Evolutionary conservation across 2,329 filamentous ascomycete genomes (phyloP).

Genomic region (Thermochaetoides dissita): DNA sequence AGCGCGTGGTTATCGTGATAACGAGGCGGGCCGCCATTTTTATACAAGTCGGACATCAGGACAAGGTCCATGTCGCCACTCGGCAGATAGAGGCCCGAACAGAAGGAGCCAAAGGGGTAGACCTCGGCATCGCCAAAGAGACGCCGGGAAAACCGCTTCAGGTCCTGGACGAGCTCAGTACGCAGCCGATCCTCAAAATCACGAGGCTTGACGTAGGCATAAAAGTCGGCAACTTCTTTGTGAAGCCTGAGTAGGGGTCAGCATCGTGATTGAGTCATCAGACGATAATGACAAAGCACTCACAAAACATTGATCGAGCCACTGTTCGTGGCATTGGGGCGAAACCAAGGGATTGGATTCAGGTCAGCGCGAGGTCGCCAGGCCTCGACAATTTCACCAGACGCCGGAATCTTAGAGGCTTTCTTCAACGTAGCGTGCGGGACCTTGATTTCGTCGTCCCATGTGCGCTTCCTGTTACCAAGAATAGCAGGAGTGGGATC

Average conservation of each 20-base stretch:
- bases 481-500: constrained; percentile 2
- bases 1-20: constrained; percentile 37
- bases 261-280: constrained; percentile 2
- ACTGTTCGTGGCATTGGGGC: constrained; percentile 39
- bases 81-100: constrained; percentile 57
- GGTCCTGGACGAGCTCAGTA: constrained; percentile 53
- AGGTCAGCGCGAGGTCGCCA: constrained; percentile 36
- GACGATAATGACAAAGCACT: constrained; percentile 13
- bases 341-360: constrained; percentile 49
- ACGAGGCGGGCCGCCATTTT: constrained; percentile 34
- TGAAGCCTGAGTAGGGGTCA: constrained; percentile 47
- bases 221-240: constrained; percentile 82
- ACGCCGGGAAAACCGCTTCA: constrained; percentile 45
- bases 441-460: constrained; percentile 52
- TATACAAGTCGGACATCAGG: constrained; percentile 48
- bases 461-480: constrained; percentile 56
- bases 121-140: constrained; percentile 50
- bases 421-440: constrained; percentile 40
- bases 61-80: constrained; percentile 91
- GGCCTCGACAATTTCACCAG: constrained; percentile 34
- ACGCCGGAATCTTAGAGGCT: constrained; percentile 31
- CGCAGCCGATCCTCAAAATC: constrained; percentile 67
- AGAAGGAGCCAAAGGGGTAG: constrained; percentile 81
- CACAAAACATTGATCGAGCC: constrained; percentile 43
- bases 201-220: constrained; percentile 65